Evolutionary conservation across 306 rosid genomes (phyloP).

Genomic region (Glycine latifolia): DNA sequence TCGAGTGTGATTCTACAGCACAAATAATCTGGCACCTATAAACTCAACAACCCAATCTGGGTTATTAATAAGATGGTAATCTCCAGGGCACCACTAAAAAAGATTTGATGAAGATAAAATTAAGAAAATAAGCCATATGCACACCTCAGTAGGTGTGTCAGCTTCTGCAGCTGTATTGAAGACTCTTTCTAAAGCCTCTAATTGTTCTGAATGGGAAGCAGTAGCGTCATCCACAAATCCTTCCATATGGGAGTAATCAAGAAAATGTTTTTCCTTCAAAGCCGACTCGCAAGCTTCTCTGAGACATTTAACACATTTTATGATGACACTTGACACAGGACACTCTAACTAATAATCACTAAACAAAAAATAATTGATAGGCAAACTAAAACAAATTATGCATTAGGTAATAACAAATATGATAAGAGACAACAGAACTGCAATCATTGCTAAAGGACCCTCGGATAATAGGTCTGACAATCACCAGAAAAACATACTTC

Average conservation of each 20-base stretch:
- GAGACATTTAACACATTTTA: conserved; percentile 38
- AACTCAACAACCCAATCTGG: conserved; percentile 30
- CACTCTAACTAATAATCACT: background rate
- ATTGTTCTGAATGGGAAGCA: conserved; percentile 52
- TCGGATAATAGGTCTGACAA: too few species aligned
- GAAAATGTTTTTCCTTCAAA: conserved; percentile 51
- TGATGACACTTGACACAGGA: conserved; percentile 15
- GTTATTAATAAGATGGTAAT: conserved; percentile 20
- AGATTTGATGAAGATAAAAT: background rate
- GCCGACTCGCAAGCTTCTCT: conserved; percentile 60
- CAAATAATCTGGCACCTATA: conserved; percentile 86
- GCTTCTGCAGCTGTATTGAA: conserved; percentile 70
- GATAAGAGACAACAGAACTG: background rate
- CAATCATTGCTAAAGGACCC: background rate
- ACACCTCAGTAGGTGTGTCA: conserved; percentile 75
- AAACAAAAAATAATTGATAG: background rate
- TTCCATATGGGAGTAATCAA: conserved; percentile 53
- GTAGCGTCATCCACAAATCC: conserved; percentile 68
- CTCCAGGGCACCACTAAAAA: background rate
- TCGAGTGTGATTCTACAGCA: conserved; percentile 94
- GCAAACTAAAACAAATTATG: background rate
- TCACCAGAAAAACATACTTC: conserved; percentile 41
- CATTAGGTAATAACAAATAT: conserved; percentile 17
- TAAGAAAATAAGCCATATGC: background rate
- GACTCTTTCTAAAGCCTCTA: conserved; percentile 63